Evolutionary conservation across 2,329 filamentous ascomycete species (phyloP), one percentile per base, ranked within the genome.

Genomic region (Claviceps pazoutovae): DNA sequence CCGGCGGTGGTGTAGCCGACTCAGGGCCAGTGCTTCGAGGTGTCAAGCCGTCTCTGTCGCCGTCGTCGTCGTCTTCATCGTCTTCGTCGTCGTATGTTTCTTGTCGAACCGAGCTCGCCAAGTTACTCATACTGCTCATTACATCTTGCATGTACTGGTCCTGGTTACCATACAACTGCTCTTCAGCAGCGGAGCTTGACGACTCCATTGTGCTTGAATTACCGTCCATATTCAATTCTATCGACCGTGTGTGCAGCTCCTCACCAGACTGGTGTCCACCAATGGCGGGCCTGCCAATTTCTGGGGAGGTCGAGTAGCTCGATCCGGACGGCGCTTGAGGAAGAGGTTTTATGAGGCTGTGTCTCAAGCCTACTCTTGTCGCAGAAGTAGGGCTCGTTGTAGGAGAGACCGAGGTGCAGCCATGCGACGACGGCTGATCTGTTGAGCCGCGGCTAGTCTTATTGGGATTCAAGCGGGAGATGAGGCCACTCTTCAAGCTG

Each of bases 1-100:
- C 74, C 3, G 79, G 78, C 2, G 80, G 82, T 46, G 77, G 78
- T 0, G 74, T 78, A 13, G 75, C 74, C 1, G 78, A 80, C 21
- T 72, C 62, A 16, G 74, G 74, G 4, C 76, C 78, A 55, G 73
- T 75, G 56, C 71, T 79, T 59, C 72, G 71, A 11, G 75, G 73
- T 14, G 73, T 75, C 54, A 73, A 61, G 49, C 70, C 74, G 50
- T 80, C 74, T 46, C 55, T 57, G 14, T 54, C 49, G 30, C 71
- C 73, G 21, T 78, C 75, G 7, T 66, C 30, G 30, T 34, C 30
- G 9, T 30, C 26, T 30, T 9, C 26, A 9, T 30, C 3, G 26
- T 30, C 26, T 30, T 30, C 26, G 30, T 71, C 73, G 21, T 78
- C 75, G 7, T 66, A 67, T 13, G 65, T 68, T 44, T 78, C 74